Conservation (phyloP, 202 grass and related monocot genomes). For the Schoenoplectus triqueter region DNA sequence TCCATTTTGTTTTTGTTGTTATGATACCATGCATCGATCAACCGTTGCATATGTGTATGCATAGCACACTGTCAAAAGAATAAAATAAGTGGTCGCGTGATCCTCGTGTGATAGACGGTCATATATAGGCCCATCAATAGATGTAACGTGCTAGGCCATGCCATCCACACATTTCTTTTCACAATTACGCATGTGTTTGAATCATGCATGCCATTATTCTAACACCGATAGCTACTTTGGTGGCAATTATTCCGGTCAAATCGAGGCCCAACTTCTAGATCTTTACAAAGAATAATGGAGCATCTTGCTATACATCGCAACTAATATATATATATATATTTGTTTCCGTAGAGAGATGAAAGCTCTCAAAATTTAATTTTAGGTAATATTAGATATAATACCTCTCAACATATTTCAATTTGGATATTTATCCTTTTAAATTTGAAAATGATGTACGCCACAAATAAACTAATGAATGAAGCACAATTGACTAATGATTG, state of each 20-base stretch:
- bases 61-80: not conserved
- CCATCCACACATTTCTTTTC: not conserved
- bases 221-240: not conserved
- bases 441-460: too few relatives aligned
- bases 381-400: too few relatives aligned
- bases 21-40: too few relatives aligned
- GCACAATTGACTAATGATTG: too few relatives aligned
- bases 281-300: not conserved
- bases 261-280: not conserved
- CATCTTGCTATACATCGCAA: not conserved
- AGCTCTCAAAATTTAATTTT: too few relatives aligned
- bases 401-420: too few relatives aligned
- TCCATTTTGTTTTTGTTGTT: too few relatives aligned
- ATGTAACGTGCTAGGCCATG: not conserved
- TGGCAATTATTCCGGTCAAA: not conserved
- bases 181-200: not conserved
- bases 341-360: not conserved
- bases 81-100: not conserved
- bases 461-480: too few relatives aligned
- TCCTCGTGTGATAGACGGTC: too few relatives aligned
- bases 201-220: not conserved
- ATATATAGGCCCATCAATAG: too few relatives aligned
- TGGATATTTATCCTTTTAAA: too few relatives aligned
- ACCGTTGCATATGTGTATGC: not conserved
- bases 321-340: not conserved